Evolutionary conservation across 352 stramenopile genomes (phyloP), one percentile per base, ranked within the genome.

Genomic region (Globisporangium emineosum): DNA sequence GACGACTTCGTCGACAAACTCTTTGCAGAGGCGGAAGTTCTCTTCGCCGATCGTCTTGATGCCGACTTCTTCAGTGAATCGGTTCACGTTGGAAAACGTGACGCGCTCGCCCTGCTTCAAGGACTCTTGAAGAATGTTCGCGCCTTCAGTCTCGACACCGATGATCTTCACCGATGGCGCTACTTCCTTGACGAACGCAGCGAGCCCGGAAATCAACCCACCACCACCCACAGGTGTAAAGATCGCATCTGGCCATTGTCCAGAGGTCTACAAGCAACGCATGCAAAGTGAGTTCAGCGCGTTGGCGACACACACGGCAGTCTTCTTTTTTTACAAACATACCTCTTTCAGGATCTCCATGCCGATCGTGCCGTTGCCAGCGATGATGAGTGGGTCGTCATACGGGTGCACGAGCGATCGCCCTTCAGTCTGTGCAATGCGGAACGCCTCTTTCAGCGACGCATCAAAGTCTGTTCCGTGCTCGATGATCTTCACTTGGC

Each of bases 201-300:
- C 97, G 62, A 99, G 86, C 25, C 97, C 97, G 19, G 97, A 94
- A 52, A 99, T 85, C 66, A 99, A 79, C 0, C 97, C 97, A 37
- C 97, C 97, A n/a, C 97, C 97, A 30, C 97, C 97, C 53, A 98
- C 96, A 64, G 95, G 97, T n/a, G 91, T 79, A 79, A 99, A 99
- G 66, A 99, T 98, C 21, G 90, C 96, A 75, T 99, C 82, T 9
- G 98, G 85, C 61, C 88, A 90, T 53, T 92, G 68, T 43, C 90
- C 94, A 7, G 97, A 91, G 29, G 72, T 91, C 78, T 89, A 47
- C 13, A 23, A 13, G 2, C 2, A 7, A 47, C 23, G 25, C 32
- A 27, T 6, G 2, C 19, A 35, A 21, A 63, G 15, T 52, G 10
- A 35, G 17, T 43, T 9, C 33, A 49, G 3, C 40, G 12, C 6